Evolutionary conservation across 306 rosid species (phyloP).

Genomic region (Lablab purpureus): DNA sequence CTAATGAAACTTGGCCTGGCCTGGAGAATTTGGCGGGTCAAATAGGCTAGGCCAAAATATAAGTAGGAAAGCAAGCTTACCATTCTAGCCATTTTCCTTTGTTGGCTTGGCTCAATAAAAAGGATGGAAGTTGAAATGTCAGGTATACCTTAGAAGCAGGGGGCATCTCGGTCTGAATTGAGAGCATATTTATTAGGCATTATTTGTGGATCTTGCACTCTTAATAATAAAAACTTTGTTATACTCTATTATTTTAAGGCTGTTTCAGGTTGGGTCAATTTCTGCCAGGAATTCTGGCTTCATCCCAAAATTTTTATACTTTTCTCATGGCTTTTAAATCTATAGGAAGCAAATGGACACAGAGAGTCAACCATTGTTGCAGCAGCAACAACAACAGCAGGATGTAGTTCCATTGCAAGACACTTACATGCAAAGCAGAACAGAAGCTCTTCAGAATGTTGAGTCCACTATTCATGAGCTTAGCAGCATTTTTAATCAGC

Average conservation of each 20-base stretch:
- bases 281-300: constrained; percentile 12
- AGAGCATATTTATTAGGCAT: constrained; percentile 16
- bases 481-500: constrained; percentile 91
- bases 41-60: neutral
- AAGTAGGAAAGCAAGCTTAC: neutral
- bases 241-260: neutral
- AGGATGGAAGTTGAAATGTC: constrained; percentile 14
- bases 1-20: constrained; percentile 12
- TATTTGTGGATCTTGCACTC: constrained; percentile 22
- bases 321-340: constrained; percentile 29
- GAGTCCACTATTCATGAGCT: constrained; percentile 98
- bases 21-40: constrained; percentile 11
- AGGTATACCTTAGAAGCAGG: neutral
- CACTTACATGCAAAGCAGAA: constrained; percentile 94
- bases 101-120: neutral
- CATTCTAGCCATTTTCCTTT: constrained; percentile 22
- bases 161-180: neutral
- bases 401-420: constrained; percentile 92
- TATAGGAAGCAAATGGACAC: constrained; percentile 76
- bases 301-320: neutral
- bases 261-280: constrained; percentile 23
- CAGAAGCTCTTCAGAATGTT: constrained; percentile 96
- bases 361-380: constrained; percentile 84
- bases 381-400: constrained; percentile 70
- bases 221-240: constrained; percentile 9